Evolutionary conservation across 176 grass and related monocot species (phyloP), one percentile per base, ranked within the genome.

Genomic region (Neostapfia colusana): DNA sequence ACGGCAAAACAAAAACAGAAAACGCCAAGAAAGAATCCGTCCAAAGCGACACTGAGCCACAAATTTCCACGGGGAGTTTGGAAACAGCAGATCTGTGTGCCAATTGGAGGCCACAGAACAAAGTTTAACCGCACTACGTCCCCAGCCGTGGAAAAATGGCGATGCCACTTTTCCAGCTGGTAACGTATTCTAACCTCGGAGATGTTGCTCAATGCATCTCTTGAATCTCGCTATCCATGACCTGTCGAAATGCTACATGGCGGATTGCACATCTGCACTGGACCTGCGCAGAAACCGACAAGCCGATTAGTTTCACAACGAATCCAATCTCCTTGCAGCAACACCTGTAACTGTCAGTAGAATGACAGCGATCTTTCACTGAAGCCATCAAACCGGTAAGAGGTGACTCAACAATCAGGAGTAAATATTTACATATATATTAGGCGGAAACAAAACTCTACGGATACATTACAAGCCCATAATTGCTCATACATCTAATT

Each of bases 401-500:
- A 18, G 50, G 7, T 23, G 20, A 54, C 51, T 21, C 7, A 21
- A 10, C 20, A 54, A 54, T 21, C 20, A 9, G 20, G 20, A 54
- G 16, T 51, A 20, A 20, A 54, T 54, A 54, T 54, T 54, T 54
- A 54, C 51, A 65, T 57, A 76, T 57, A 81, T 81, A 61, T 41
- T 73, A 65, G 54, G 63, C n/a, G 23, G 67, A 31, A 23, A 60
- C 61, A 76, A 27, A 76, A n/a, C 71, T 75, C 81, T 84, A 77
- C 65, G 21, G 36, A 75, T 70, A 76, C 60, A 80, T 81, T 72
- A 89, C 86, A 89, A 43, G 65, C 65, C 58, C 23, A 81, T 41
- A 84, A 72, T 80, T 81, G 77, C 71, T 85, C 82, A 50, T 65
- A 49, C 44, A 65, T 65, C 71, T 88, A 72, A 71, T 42, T 18